Percentiles rank a stretch among this genome's conserved stretches.
Conservation (phyloP, 1,139 yeast species). For the Kodamaea arcana region DNA sequence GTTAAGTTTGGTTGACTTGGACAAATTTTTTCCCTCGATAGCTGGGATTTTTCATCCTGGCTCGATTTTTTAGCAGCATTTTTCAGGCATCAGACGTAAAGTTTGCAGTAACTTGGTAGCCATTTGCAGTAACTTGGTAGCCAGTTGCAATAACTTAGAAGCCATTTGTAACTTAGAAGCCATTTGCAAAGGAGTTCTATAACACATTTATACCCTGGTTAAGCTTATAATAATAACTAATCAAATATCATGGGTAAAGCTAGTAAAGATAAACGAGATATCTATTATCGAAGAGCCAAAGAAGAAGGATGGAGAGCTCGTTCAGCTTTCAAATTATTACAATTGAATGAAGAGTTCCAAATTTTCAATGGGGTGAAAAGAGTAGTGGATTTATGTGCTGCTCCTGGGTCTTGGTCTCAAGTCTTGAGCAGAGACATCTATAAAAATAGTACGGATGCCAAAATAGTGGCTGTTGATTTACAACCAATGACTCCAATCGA, state of each 20-base stretch:
- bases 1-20: background rate
- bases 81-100: too few relatives aligned
- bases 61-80: too few relatives aligned
- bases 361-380: constrained; percentile 69
- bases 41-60: background rate
- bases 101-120: too few relatives aligned
- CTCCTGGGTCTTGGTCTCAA: constrained; percentile 99
- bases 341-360: constrained; percentile 83
- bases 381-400: constrained; percentile 97
- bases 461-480: constrained; percentile 88
- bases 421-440: constrained; percentile 72
- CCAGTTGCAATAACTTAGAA: too few relatives aligned
- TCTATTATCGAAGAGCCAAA: constrained; percentile 86
- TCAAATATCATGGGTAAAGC: constrained; percentile 92
- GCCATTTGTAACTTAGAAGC: too few relatives aligned
- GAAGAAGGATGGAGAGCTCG: constrained; percentile 98
- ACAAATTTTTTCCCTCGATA: background rate
- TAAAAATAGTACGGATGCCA: constrained; percentile 39
- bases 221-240: too few relatives aligned
- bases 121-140: too few relatives aligned
- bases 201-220: too few relatives aligned
- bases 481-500: constrained; percentile 97
- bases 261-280: constrained; percentile 91
- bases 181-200: too few relatives aligned
- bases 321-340: constrained; percentile 89